These are phyloP conservation scores for Lachnellula subtilissima DNA, from an alignment of 2,329 filamentous ascomycete species.

Conservation along the genomic window DNA sequence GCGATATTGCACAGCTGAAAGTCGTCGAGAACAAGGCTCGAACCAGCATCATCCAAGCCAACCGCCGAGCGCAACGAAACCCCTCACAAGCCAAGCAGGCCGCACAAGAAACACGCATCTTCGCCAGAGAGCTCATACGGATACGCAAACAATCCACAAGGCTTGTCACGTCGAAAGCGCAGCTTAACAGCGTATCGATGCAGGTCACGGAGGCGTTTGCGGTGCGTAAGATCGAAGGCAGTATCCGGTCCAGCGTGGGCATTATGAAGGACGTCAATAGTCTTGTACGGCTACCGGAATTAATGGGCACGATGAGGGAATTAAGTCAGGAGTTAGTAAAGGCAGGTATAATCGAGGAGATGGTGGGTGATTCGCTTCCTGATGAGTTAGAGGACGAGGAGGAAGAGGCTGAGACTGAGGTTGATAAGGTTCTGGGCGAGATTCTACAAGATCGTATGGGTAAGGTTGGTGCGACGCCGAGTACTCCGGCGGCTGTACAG, in stretches of 20 bases:
- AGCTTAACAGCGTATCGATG: slow-evolving; percentile 90
- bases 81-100: slow-evolving; percentile 76
- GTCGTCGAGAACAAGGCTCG: slow-evolving; percentile 79
- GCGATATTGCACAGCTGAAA: slow-evolving; percentile 78
- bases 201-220: slow-evolving; percentile 96
- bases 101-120: slow-evolving; percentile 75
- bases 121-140: slow-evolving; percentile 81
- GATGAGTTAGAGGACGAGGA: slow-evolving; percentile 69
- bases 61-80: slow-evolving; percentile 74
- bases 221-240: slow-evolving; percentile 91
- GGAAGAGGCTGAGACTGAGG: slow-evolving; percentile 73
- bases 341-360: slow-evolving; percentile 96
- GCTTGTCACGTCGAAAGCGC: slow-evolving; percentile 81
- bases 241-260: slow-evolving; percentile 76
- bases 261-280: slow-evolving; percentile 98
- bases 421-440: slow-evolving; percentile 89
- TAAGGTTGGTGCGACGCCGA: slow-evolving; percentile 57
- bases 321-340: slow-evolving; percentile 83
- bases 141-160: slow-evolving; percentile 71
- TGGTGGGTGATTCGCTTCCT: slow-evolving; percentile 84
- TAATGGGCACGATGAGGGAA: slow-evolving; percentile 85
- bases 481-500: slow-evolving; percentile 46
- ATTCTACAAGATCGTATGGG: slow-evolving; percentile 78
- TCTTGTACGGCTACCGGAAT: slow-evolving; percentile 76
- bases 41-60: slow-evolving; percentile 76